Evolutionary conservation across 257 asterid genomes (phyloP).

Genomic region (Solanum tacnaense): DNA sequence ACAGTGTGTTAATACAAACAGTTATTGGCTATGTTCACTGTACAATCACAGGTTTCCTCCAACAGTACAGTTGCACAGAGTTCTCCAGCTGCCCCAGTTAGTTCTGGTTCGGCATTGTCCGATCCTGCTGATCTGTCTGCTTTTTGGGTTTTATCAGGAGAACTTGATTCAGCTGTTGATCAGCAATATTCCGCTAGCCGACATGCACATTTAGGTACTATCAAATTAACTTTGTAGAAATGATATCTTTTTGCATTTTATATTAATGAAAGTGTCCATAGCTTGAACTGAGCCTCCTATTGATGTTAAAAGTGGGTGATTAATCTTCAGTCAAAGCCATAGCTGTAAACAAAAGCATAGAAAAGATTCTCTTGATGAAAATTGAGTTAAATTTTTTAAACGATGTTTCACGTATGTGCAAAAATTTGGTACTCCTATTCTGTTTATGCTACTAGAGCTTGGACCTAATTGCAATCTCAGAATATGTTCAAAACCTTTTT

Average conservation of each 20-base stretch:
- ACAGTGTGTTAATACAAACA: neutral
- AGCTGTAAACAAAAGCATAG: neutral
- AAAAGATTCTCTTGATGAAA: neutral
- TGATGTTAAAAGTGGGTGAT: neutral
- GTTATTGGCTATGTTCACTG: neutral
- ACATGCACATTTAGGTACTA: constrained; percentile 21
- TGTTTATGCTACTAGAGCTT: neutral
- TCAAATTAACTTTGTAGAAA: neutral
- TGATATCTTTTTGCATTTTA: neutral
- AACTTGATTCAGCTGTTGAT: constrained; percentile 22
- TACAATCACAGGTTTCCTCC: constrained; percentile 58
- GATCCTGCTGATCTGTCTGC: constrained; percentile 22
- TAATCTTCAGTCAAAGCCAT: neutral
- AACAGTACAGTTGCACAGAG: constrained; percentile 51
- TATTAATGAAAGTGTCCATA: neutral
- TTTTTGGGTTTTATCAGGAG: constrained; percentile 30
- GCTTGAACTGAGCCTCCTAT: neutral
- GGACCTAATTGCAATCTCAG: neutral
- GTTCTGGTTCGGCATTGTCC: constrained; percentile 25
- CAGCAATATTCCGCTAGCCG: constrained; percentile 5
- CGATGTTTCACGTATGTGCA: neutral
- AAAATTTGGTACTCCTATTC: neutral
- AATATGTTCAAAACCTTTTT: neutral
- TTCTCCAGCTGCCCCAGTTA: constrained; percentile 60
- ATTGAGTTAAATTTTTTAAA: neutral